Evolutionary conservation across 768 basidiomycete species (phyloP), one percentile per base, ranked within the genome.

Genomic region (Peribolospora kevripleyi): DNA sequence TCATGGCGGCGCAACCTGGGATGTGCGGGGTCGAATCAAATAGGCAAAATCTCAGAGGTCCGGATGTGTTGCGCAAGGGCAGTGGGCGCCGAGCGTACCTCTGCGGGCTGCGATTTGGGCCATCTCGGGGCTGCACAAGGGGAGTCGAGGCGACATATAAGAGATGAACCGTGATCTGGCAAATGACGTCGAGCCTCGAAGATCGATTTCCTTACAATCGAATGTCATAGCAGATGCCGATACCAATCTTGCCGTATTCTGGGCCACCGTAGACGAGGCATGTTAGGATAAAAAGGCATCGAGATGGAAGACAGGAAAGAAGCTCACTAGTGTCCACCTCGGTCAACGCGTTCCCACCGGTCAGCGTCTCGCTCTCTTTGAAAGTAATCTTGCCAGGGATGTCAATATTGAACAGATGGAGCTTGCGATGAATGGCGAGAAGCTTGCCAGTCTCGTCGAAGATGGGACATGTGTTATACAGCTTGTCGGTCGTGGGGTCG

Each of bases 331-430:
- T 90, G 59, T 91, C 85, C 64, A 98, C 86, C 52, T 74, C 79
- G 59, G 81, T 88, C 55, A 79, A 65, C 2, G 71, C 72, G 6
- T 67, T 74, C 5, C 93, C 93, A 8, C 78, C 82, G 0, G 80
- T 84, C 51, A 59, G 45, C 5, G 61, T 50, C 11, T 61, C 61
- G 55, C 55, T 58, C 57, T 63, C 86, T 72, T 84, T 84, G 74
- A 88, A 88, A 14, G 68, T 84, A 65, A 91, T 87, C 65, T 84
- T 80, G 11, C 85, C 86, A 0, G 83, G 82, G 52, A 49, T 91
- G 64, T 97, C 87, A 58, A 97, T 95, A 65, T 98, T 91, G 67
- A 97, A 98, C 4, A 98, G 71, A 65, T 98, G 93, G 2, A 97
- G 75, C 68, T 98, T 98, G 53, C 91, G 80, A 68, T 97, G 87